Conservation (phyloP, 768 basidiomycete genomes). For the Rossbeevera mucosa region DNA sequence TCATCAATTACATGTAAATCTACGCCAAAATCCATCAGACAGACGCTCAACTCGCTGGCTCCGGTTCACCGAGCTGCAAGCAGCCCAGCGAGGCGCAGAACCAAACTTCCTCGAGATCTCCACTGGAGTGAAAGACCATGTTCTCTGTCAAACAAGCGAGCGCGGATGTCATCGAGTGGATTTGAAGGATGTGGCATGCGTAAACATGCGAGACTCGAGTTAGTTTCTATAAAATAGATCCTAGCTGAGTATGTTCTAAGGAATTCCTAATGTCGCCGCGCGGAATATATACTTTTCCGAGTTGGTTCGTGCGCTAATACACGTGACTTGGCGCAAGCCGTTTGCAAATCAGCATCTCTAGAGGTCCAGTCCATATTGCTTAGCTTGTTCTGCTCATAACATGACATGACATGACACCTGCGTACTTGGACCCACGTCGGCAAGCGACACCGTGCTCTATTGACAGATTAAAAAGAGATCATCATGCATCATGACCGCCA, state of each 20-base stretch:
- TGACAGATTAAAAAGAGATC: not conserved
- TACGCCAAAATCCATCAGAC: slow-evolving; percentile 51
- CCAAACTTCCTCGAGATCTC: slow-evolving; percentile 66
- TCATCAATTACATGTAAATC: not conserved
- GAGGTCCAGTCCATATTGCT: no score
- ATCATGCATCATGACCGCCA: not conserved
- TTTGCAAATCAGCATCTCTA: no score
- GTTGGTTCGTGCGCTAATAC: slow-evolving; percentile 33
- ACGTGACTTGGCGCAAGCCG: no score
- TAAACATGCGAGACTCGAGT: slow-evolving; percentile 78
- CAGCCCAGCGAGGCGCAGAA: slow-evolving; percentile 26
- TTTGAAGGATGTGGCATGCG: slow-evolving; percentile 67
- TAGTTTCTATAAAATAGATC: slow-evolving; percentile 78
- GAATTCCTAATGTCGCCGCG: slow-evolving; percentile 22
- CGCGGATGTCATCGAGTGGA: slow-evolving; percentile 65
- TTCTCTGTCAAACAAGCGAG: slow-evolving; percentile 68
- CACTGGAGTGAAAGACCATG: slow-evolving; percentile 35
- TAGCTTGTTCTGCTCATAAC: not conserved
- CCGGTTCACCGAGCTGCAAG: slow-evolving; percentile 20
- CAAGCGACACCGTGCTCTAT: no score
- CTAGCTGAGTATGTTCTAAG: slow-evolving; percentile 75
- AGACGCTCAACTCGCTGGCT: slow-evolving; percentile 54
- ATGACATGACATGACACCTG: no score
- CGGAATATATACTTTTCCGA: slow-evolving; percentile 31
- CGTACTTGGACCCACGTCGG: no score